These are phyloP conservation scores for Terana coerulea DNA, from an alignment of 768 basidiomycete genomes.

Conservation along the genomic window DNA sequence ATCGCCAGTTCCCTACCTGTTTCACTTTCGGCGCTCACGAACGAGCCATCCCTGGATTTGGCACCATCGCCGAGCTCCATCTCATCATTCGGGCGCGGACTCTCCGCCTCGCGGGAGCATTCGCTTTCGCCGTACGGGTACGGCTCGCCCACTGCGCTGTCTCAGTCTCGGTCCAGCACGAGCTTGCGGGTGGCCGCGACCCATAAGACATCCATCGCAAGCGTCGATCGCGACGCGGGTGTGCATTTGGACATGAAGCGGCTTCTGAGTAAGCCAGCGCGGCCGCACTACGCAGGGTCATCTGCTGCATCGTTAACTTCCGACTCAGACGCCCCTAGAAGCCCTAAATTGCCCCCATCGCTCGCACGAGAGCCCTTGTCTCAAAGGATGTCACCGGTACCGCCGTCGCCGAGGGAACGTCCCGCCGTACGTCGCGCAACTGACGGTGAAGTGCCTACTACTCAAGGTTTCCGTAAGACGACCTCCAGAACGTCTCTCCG, in stretches of 20 bases:
- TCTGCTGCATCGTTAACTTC: slow-evolving; percentile 22
- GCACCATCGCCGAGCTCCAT: not conserved
- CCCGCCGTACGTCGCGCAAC: not conserved
- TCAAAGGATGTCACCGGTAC: not conserved
- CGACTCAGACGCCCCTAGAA: slow-evolving; percentile 21
- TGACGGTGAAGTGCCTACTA: not conserved
- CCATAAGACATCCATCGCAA: slow-evolving; percentile 19
- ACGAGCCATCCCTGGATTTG: slow-evolving; percentile 1
- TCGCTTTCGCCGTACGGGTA: not conserved
- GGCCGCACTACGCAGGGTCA: slow-evolving; percentile 18
- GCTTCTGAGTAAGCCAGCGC: slow-evolving; percentile 27
- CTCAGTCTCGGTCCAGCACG: not conserved
- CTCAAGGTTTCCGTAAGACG: not conserved
- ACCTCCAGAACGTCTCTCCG: not conserved
- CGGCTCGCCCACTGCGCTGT: not conserved
- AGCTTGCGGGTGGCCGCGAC: slow-evolving; percentile 10
- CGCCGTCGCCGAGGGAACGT: not conserved
- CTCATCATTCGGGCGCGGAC: slow-evolving; percentile 5
- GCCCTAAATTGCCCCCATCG: slow-evolving; percentile 7
- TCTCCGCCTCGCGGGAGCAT: not conserved
- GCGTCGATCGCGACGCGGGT: slow-evolving; percentile 22
- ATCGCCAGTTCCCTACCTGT: slow-evolving; percentile 10
- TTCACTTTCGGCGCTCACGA: slow-evolving; percentile 7
- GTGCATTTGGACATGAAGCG: slow-evolving; percentile 27
- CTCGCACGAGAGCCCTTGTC: not conserved